Percentiles rank a stretch among this genome's conserved stretches.
Conservation (phyloP, 306 rosid genomes). For the Fragaria ananassa region DNA sequence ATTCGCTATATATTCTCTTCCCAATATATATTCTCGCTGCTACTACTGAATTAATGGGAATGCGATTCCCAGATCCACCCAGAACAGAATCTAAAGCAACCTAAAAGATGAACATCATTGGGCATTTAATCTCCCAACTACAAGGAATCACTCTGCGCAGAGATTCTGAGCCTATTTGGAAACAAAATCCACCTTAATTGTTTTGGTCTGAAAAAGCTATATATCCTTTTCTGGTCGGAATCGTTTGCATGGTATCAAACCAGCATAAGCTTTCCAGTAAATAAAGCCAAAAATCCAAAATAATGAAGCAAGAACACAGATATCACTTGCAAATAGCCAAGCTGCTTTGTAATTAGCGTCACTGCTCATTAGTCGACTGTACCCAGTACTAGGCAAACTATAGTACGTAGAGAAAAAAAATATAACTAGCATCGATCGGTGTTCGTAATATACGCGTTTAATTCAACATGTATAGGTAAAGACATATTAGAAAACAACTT, state of each 20-base stretch:
- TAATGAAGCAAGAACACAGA: too few species aligned
- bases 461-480: too few species aligned
- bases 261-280: conserved; percentile 9
- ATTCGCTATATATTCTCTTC: not conserved
- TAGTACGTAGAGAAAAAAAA: too few species aligned
- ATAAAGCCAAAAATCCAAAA: too few species aligned
- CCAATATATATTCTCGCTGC: not conserved
- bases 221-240: not conserved
- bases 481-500: not conserved
- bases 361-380: too few species aligned
- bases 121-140: conserved; percentile 8
- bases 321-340: too few species aligned
- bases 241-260: conserved; percentile 15
- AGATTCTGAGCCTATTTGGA: conserved; percentile 1
- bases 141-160: not conserved
- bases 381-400: too few species aligned
- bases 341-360: too few species aligned
- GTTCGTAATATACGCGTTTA: too few species aligned
- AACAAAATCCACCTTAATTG: not conserved
- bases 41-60: conserved; percentile 24
- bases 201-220: not conserved
- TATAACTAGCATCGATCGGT: too few species aligned
- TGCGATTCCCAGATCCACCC: conserved; percentile 36
- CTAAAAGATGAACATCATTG: conserved; percentile 1
- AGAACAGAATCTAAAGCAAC: not conserved